phyloP scores from a whole-genome alignment of 805 yeast genomes.

The Pichia manshurica region DNA sequence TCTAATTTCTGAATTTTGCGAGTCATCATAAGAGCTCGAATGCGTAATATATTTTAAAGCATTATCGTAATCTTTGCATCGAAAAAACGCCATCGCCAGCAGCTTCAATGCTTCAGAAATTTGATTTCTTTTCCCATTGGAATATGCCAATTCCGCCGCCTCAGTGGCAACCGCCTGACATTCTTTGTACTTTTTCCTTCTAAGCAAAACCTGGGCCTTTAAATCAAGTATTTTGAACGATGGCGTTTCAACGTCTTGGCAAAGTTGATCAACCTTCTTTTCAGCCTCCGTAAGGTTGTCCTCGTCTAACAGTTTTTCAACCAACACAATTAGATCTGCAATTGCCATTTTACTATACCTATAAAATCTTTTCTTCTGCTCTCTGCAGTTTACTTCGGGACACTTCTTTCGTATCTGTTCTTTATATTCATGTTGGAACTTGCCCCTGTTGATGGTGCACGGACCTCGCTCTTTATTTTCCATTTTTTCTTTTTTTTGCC shows the following conservation, averaged over 20 bases:
- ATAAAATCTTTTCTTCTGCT: neutral
- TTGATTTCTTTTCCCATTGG: slow-evolving; percentile 40
- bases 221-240: slow-evolving; percentile 45
- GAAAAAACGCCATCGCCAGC: slow-evolving; percentile 42
- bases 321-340: slow-evolving; percentile 25
- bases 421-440: too few species aligned
- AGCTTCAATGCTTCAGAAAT: slow-evolving; percentile 46
- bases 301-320: slow-evolving; percentile 39
- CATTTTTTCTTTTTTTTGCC: neutral
- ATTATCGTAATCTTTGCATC: slow-evolving; percentile 34
- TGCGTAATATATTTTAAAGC: slow-evolving; percentile 39
- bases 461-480: neutral
- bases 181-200: slow-evolving; percentile 40
- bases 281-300: slow-evolving; percentile 44
- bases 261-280: slow-evolving; percentile 32
- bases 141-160: slow-evolving; percentile 40
- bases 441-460: neutral
- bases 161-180: slow-evolving; percentile 42
- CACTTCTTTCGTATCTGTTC: too few species aligned
- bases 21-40: slow-evolving; percentile 38
- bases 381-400: too few species aligned
- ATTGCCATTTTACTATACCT: slow-evolving; percentile 11
- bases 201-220: slow-evolving; percentile 45
- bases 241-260: slow-evolving; percentile 33
- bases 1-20: slow-evolving; percentile 38